phyloP scores from a whole-genome alignment of 2,329 filamentous ascomycete species.

The Botrytis porri region DNA sequence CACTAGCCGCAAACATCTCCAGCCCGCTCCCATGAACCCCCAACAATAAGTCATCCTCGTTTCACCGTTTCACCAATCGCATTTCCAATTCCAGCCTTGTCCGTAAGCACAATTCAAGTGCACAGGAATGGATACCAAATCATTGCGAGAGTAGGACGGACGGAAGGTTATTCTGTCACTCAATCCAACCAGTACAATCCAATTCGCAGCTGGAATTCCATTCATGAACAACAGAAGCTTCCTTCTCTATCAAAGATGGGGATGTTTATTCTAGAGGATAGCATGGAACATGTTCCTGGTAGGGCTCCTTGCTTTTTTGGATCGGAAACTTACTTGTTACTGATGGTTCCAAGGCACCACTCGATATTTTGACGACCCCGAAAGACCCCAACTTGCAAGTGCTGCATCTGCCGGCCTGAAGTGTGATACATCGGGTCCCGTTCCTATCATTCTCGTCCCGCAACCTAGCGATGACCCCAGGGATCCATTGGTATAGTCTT shows the following conservation, averaged over 20 bases:
- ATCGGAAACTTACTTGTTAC: background rate
- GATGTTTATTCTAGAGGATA: constrained; percentile 66
- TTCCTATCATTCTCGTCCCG: constrained; percentile 78
- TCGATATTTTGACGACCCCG: constrained; percentile 60
- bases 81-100: background rate
- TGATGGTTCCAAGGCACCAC: constrained; percentile 50
- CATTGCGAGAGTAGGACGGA: background rate
- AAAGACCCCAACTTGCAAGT: constrained; percentile 45
- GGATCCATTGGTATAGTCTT: constrained; percentile 67
- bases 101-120: background rate
- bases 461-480: constrained; percentile 90
- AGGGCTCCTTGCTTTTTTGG: constrained; percentile 31
- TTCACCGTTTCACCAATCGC: background rate
- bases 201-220: background rate
- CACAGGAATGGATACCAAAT: background rate
- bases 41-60: background rate
- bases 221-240: background rate
- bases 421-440: constrained; percentile 64
- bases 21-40: background rate
- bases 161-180: background rate
- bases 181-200: background rate
- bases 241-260: constrained; percentile 25
- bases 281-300: constrained; percentile 71
- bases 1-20: background rate
- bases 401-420: constrained; percentile 56